Evolutionary conservation across 805 yeast species (phyloP), one percentile per base, ranked within the genome.

Genomic region (Sugiyamaella lignohabitans): DNA sequence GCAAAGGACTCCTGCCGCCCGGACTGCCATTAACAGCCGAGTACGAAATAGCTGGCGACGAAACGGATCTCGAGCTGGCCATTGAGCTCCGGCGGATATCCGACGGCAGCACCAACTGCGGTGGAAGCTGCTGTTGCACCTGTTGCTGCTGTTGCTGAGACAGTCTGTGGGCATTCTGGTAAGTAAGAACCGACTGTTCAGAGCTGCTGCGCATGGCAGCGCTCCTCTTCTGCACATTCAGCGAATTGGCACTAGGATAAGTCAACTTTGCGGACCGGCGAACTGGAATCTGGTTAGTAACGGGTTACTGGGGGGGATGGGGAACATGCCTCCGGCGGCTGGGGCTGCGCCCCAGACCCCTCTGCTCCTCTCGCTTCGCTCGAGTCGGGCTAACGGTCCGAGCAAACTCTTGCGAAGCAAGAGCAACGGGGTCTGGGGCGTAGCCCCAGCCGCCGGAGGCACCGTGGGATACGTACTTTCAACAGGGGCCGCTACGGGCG

Each of bases 71-170:
- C 39, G 27, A 30, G 30, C 44, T 38, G 24, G 47, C 43, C 16
- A 46, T 23, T 3, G 58, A 51, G 23, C 38, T 47, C 24, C 57
- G 42, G 5, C 59, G 46, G 14, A 45, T 45, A 27, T 55, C 58
- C 17, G 55, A 51, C 2, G 58, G 58, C 32, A 55, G 38, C 1
- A 54, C 54, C 47, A 54, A 37, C 23, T 50, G 47, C 3, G 53
- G 48, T 18, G 48, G 52, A 16, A 38, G 22, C n/a, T n/a, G n/a
- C n/a, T n/a, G n/a, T n/a, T n/a, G n/a, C n/a, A n/a, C n/a, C n/a
- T n/a, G n/a, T n/a, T n/a, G n/a, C n/a, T n/a, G n/a, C n/a, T n/a
- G n/a, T n/a, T n/a, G n/a, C n/a, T n/a, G n/a, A n/a, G n/a, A n/a
- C n/a, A n/a, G n/a, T n/a, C n/a, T n/a, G n/a, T n/a, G n/a, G n/a